Conservation (phyloP, 768 basidiomycete species). For the Terana coerulea region DNA sequence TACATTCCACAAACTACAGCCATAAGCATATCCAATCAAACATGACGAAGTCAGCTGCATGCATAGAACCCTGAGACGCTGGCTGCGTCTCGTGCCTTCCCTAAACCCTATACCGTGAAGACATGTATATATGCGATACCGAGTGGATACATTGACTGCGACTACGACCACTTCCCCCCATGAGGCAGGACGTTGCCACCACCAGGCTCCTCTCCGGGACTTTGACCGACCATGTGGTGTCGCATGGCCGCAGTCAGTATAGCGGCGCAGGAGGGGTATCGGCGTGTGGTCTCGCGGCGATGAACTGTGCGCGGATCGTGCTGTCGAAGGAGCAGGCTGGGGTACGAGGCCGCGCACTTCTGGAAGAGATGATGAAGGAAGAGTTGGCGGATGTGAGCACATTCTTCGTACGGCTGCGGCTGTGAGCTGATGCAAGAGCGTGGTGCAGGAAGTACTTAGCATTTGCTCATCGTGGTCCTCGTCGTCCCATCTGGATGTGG, state of each 20-base stretch:
- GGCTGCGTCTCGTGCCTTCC: no score
- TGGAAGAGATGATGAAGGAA: constrained; percentile 30
- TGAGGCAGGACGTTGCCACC: no score
- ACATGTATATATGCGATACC: no score
- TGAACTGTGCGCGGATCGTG: constrained; percentile 57
- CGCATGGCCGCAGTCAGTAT: constrained; percentile 56
- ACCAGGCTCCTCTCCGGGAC: no score
- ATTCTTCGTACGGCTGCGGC: background rate
- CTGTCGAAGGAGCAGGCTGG: constrained; percentile 35
- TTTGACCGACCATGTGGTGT: constrained; percentile 29
- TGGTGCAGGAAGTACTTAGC: constrained; percentile 46
- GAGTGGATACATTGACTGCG: no score
- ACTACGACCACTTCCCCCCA: no score
- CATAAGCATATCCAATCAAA: no score
- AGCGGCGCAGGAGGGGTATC: constrained; percentile 35
- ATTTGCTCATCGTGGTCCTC: constrained; percentile 56
- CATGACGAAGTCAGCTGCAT: no score
- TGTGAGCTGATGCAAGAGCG: background rate
- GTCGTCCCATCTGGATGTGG: constrained; percentile 51
- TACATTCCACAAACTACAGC: no score
- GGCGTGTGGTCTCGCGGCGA: constrained; percentile 64
- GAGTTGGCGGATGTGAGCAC: constrained; percentile 33
- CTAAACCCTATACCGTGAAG: no score
- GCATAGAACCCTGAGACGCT: no score
- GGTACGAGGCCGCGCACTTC: constrained; percentile 24